A percentile compares a stretch with the other conserved stretches of the same genome.
phyloP scores from a whole-genome alignment of 2,329 filamentous ascomycete genomes.

The Ophiostoma tasmaniense region DNA sequence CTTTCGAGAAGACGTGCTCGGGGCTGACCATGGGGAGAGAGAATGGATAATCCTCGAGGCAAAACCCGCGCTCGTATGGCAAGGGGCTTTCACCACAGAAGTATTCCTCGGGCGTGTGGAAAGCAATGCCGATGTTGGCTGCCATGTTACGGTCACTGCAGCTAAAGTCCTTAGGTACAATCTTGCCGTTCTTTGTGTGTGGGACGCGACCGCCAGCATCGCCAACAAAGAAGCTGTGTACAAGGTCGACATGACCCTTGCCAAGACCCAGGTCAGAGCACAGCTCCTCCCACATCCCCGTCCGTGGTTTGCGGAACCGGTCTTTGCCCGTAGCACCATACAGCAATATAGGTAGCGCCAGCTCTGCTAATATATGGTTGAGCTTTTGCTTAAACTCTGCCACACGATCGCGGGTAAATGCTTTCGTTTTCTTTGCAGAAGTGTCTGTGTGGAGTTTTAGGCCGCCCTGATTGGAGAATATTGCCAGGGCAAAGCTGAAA shows the following conservation, averaged over 20 bases:
- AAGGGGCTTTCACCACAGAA: slow-evolving; percentile 63
- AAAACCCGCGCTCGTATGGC: slow-evolving; percentile 61
- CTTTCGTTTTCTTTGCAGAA: slow-evolving; percentile 27
- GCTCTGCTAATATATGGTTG: slow-evolving; percentile 55
- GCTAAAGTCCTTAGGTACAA: slow-evolving; percentile 49
- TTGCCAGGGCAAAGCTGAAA: slow-evolving; percentile 46
- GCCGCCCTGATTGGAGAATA: slow-evolving; percentile 85
- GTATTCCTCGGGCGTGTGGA: slow-evolving; percentile 84
- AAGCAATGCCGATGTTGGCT: slow-evolving; percentile 70
- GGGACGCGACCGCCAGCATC: slow-evolving; percentile 64
- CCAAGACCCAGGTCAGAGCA: slow-evolving; percentile 50
- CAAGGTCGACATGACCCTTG: slow-evolving; percentile 50
- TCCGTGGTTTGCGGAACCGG: slow-evolving; percentile 74
- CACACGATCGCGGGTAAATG: slow-evolving; percentile 52
- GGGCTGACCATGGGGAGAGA: slow-evolving; percentile 28
- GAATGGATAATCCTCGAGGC: slow-evolving; percentile 52
- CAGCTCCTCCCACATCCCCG: slow-evolving; percentile 73
- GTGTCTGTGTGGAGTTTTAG: slow-evolving; percentile 62
- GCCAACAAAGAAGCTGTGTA: slow-evolving; percentile 74
- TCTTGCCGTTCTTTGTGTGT: slow-evolving; percentile 42
- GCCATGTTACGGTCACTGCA: slow-evolving; percentile 73
- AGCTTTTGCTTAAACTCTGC: slow-evolving; percentile 78
- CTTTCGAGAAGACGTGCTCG: slow-evolving; percentile 42
- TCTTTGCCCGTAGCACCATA: slow-evolving; percentile 85
- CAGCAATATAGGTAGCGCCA: slow-evolving; percentile 67